phyloP scores from a whole-genome alignment of 257 asterid genomes.

The Lycium ferocissimum region DNA sequence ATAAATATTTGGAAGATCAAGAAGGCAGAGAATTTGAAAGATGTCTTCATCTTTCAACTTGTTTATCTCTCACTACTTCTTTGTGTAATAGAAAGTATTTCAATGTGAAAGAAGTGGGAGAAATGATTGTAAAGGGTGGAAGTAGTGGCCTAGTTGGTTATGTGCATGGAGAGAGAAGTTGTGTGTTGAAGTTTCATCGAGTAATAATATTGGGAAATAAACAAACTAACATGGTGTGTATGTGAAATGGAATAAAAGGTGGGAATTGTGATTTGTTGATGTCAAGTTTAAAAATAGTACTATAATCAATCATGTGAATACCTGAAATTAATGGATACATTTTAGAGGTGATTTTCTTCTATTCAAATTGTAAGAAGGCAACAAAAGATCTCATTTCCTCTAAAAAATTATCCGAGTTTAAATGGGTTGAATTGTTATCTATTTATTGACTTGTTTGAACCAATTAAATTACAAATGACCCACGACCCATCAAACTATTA shows the following conservation, averaged over 20 bases:
- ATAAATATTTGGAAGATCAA: constrained; percentile 19
- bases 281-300: neutral
- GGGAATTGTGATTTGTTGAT: neutral
- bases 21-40: constrained; percentile 33
- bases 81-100: neutral
- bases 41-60: constrained; percentile 39
- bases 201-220: neutral
- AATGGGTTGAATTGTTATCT: neutral
- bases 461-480: neutral
- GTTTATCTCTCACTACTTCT: neutral
- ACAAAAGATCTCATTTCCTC: neutral
- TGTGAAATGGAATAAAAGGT: neutral
- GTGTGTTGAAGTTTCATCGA: too few species aligned
- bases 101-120: neutral
- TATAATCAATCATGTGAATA: too few species aligned
- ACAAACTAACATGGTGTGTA: neutral
- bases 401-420: neutral
- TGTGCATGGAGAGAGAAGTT: neutral
- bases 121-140: neutral
- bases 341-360: neutral
- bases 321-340: too few species aligned
- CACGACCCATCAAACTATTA: neutral
- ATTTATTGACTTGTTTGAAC: neutral
- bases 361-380: too few species aligned
- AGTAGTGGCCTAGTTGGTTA: constrained; percentile 22